These are phyloP conservation scores for Monascus ruber DNA, from an alignment of 2,329 filamentous ascomycete genomes.

Conservation along the genomic window DNA sequence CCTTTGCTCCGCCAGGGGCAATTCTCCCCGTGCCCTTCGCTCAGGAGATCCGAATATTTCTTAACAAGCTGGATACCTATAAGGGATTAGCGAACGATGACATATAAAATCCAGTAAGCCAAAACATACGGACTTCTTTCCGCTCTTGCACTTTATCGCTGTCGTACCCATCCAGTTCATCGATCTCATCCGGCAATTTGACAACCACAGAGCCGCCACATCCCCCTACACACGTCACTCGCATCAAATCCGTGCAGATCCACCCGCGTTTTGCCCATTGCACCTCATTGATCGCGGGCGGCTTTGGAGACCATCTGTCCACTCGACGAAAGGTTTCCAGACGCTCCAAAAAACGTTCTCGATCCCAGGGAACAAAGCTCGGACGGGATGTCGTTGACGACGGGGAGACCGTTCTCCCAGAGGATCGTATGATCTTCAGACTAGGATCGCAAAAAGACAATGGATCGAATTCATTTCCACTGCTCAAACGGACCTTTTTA, in stretches of 20 bases:
- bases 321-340: slow-evolving; percentile 84
- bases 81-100: not conserved
- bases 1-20: slow-evolving; percentile 80
- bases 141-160: slow-evolving; percentile 30
- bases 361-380: slow-evolving; percentile 78
- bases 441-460: slow-evolving; percentile 14
- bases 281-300: slow-evolving; percentile 72
- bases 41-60: slow-evolving; percentile 62
- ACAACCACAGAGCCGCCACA: slow-evolving; percentile 79
- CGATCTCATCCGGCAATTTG: slow-evolving; percentile 58
- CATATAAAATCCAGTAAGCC: not conserved
- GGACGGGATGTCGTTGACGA: slow-evolving; percentile 33
- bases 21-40: slow-evolving; percentile 63
- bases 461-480: slow-evolving; percentile 10
- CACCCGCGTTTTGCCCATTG: slow-evolving; percentile 93
- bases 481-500: slow-evolving; percentile 23
- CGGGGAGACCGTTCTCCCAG: slow-evolving; percentile 17
- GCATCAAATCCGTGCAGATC: slow-evolving; percentile 72
- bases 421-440: slow-evolving; percentile 16
- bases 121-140: slow-evolving; percentile 31
- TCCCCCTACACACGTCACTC: slow-evolving; percentile 67
- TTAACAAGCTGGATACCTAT: slow-evolving; percentile 57
- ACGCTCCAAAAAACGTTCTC: slow-evolving; percentile 66
- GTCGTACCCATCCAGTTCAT: slow-evolving; percentile 37
- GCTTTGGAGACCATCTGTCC: slow-evolving; percentile 88